Conservation (phyloP, 371 early-diverging fungal genomes). For the Catenaria anguillulae region DNA sequence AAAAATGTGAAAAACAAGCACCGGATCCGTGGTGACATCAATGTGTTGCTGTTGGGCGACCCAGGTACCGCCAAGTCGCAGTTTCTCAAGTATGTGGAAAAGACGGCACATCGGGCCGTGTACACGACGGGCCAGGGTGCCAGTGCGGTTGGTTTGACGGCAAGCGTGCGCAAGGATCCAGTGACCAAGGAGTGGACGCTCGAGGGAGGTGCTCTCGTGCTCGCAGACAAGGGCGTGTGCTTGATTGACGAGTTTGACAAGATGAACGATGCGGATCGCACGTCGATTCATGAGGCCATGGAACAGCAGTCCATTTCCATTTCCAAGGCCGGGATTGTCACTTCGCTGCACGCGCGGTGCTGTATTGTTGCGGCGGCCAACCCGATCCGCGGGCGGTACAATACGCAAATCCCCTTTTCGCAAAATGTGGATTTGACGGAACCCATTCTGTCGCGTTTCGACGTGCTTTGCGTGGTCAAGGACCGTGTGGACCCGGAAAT, state of each 20-base stretch:
- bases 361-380: constrained; percentile 97
- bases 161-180: constrained; percentile 92
- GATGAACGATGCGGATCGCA: constrained; percentile 92
- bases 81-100: constrained; percentile 94
- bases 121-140: constrained; percentile 99
- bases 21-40: constrained; percentile 96
- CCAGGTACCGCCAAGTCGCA: constrained; percentile 99
- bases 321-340: constrained; percentile 97
- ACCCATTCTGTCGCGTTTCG: constrained; percentile 98
- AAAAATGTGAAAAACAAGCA: constrained; percentile 90
- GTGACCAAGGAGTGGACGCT: constrained; percentile 97
- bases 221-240: constrained; percentile 97
- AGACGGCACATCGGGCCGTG: constrained; percentile 90
- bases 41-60: constrained; percentile 97
- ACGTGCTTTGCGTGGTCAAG: constrained; percentile 96
- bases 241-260: constrained; percentile 99
- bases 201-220: constrained; percentile 98
- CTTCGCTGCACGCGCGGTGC: constrained; percentile 91
- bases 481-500: constrained; percentile 77
- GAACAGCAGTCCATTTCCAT: constrained; percentile 98
- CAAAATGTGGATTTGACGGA: constrained; percentile 99
- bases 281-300: constrained; percentile 77
- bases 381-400: constrained; percentile 95
- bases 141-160: constrained; percentile 98
- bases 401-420: constrained; percentile 83